Conservation (phyloP, 1,139 yeast genomes). For the Meyerozyma elateridarum region DNA sequence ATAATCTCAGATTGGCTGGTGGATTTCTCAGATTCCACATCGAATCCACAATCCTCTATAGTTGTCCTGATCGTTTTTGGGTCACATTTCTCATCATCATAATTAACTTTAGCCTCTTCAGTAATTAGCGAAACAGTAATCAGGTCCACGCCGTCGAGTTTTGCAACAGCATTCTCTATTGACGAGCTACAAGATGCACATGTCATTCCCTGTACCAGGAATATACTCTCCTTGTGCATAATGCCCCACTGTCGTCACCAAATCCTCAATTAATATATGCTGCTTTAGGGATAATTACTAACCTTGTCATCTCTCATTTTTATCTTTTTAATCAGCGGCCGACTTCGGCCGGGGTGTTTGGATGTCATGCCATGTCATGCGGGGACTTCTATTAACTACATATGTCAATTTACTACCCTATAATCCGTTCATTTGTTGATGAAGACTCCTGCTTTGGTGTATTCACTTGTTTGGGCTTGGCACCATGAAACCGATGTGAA, state of each 20-base stretch:
- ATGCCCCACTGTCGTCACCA: not conserved
- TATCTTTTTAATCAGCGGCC: constrained; percentile 4
- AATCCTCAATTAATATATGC: not conserved
- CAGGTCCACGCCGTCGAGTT: constrained; percentile 19
- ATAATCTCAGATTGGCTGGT: constrained; percentile 2
- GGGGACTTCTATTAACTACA: too few species aligned
- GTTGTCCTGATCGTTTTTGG: constrained; percentile 34
- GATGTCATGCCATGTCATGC: not conserved
- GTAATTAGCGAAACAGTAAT: constrained; percentile 33
- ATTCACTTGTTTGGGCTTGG: not conserved
- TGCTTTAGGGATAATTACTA: not conserved
- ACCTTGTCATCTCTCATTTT: too few species aligned
- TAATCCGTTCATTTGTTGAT: too few species aligned
- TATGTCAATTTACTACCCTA: too few species aligned
- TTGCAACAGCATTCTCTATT: constrained; percentile 22
- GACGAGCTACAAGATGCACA: constrained; percentile 35
- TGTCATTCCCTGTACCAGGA: constrained; percentile 30
- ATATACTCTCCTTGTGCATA: constrained; percentile 4
- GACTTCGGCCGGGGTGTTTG: constrained; percentile 1
- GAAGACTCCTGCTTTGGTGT: not conserved
- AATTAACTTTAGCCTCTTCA: constrained; percentile 30
- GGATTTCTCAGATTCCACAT: constrained; percentile 33
- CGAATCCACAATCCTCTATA: constrained; percentile 78
- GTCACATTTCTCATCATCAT: constrained; percentile 9
- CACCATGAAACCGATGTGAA: constrained; percentile 88